Evolutionary conservation across 108 stramenopile species (phyloP), one percentile per base, ranked within the genome.

Genomic region (Nannochloropsis gaditana): DNA sequence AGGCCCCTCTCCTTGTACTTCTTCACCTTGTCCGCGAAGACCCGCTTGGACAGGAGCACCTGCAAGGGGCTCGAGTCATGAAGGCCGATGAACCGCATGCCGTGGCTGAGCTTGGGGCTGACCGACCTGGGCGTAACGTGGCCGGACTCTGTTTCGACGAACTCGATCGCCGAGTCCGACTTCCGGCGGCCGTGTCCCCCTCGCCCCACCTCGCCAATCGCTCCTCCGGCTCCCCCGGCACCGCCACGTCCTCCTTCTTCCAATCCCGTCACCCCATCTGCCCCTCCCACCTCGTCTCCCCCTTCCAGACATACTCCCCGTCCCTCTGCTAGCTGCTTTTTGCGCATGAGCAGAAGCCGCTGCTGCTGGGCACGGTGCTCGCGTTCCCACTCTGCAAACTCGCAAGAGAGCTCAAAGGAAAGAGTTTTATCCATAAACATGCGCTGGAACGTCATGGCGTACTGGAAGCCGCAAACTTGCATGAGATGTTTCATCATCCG

Each of bases 381-480:
- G 42, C 15, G 80, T 83, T 81, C 83, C 87, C 87, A 87, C 80
- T 84, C 80, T 41, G 50, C 80, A 80, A 83, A 87, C 47, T 82
- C 87, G n/a, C 81, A 44, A 83, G 83, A 79, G 45, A 87, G 80
- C 44, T 87, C 87, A 10, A 79, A 45, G 81, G 83, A 83, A 21
- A 87, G 83, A 9, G 84, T 45, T 42, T 87, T 87, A 83, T 87
- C 87, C 42, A 87, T 82, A 80, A 87, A 87, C 87, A 87, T 87
- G 1, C 87, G 83, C 83, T 87, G 87, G 47, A 87, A 80, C 44
- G 79, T 84, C 45, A 83, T 83, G 43, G 84, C 83, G 83, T 47
- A 87, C 87, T 87, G 83, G 50, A 87, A 87, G 50, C 87, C 87
- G 50, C 79, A 80, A 11, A 84, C 80, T 79, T 84, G 86, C 41